These are phyloP conservation scores for Pythium scleroteichum DNA, from an alignment of 352 stramenopile species.

Conservation along the genomic window DNA sequence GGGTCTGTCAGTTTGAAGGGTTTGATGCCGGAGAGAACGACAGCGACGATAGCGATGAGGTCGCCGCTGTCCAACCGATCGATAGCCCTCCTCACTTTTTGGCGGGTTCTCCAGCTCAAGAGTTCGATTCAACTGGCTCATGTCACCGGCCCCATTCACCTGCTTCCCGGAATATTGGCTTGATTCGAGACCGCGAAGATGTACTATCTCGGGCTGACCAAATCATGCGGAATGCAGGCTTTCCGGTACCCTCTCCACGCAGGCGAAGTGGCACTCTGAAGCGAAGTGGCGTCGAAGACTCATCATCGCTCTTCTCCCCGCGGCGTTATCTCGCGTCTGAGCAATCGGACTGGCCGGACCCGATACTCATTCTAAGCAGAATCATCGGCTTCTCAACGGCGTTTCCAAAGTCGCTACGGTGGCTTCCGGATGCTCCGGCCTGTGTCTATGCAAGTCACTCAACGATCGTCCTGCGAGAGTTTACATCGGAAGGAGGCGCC, in stretches of 20 bases:
- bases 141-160: constrained; percentile 18
- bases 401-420: constrained; percentile 48
- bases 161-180: constrained; percentile 18
- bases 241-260: constrained; percentile 24
- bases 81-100: not conserved
- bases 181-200: constrained; percentile 31
- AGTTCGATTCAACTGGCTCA: not conserved
- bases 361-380: constrained; percentile 56
- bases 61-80: not conserved
- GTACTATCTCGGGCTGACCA: constrained; percentile 29
- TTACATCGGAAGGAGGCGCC: not conserved
- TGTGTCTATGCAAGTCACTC: constrained; percentile 69
- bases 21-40: not conserved
- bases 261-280: not conserved
- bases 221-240: constrained; percentile 32
- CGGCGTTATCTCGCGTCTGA: constrained; percentile 19
- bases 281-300: no score
- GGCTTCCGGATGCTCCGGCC: constrained; percentile 40
- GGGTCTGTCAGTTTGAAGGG: not conserved
- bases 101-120: not conserved
- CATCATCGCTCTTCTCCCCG: constrained; percentile 1
- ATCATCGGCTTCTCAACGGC: constrained; percentile 66
- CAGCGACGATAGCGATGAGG: not conserved
- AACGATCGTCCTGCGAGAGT: constrained; percentile 61
- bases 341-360: constrained; percentile 58